Evolutionary conservation across 139 green algal genomes (phyloP), one percentile per base, ranked within the genome.

Genomic region (Tetradesmus lagerheimii): DNA sequence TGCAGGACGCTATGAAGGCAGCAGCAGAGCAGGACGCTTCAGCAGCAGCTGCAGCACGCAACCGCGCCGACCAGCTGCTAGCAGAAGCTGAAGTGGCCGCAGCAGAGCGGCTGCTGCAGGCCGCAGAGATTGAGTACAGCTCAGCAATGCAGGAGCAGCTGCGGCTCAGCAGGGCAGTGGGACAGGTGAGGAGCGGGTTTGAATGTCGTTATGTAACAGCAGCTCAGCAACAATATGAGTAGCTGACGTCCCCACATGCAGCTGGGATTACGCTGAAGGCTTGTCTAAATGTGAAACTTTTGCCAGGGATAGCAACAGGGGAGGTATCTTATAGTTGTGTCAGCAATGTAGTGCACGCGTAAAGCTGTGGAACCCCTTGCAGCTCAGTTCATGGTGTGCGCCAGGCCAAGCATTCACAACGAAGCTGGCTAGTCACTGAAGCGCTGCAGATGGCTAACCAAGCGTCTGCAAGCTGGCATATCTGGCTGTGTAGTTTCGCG

Each of bases 51-150:
- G 25, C 34, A 15, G 87, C 66, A 8, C 74, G 14, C 9, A 18
- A 35, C 25, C 74, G 64, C 9, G 75, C 87, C 1, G 57, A 74
- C 67, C 84, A 94, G 88, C 0, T 92, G 35, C 86, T 97, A 87
- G 95, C 95, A 11, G 91, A 95, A 25, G 95, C 95, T 15, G 95
- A 97, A 90, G 95, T 95, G 67, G 90, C 86, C 47, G 95, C 94
- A 50, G 94, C 94, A 57, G 92, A 96, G 87, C 92, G 92, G 62
- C 81, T 95, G 83, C 41, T 97, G 74, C 35, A 62, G 31, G 94
- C 94, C 31, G 94, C 94, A 37, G 77, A 97, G 85, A 74, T 95
- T 15, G 81, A 96, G 93, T 91, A 82, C 35, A 85, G 76, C 35
- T 37, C 37, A 38, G 92, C 93, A 6, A 39, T 89, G 76, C 14